phyloP scores from a whole-genome alignment of 1,139 yeast genomes.

The Taphrina populina region DNA sequence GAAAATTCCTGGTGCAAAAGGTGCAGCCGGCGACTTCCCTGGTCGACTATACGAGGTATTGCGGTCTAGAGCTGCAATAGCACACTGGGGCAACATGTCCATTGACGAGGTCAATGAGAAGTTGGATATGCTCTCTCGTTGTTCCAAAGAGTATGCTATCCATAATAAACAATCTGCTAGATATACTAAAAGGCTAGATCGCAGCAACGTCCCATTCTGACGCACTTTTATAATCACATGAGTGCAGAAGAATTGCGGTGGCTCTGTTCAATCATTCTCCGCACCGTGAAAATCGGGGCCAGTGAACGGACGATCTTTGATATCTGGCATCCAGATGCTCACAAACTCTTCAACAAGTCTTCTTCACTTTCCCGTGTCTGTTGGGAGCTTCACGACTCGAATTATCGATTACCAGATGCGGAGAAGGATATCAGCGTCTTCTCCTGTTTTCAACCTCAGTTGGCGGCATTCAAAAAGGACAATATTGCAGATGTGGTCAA shows the following conservation, averaged over 20 bases:
- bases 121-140: constrained; percentile 54
- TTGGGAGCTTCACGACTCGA: constrained; percentile 57
- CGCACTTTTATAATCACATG: constrained; percentile 56
- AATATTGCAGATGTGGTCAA: constrained; percentile 35
- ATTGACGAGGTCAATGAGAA: constrained; percentile 59
- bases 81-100: constrained; percentile 48
- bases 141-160: constrained; percentile 34
- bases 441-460: constrained; percentile 56
- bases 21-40: constrained; percentile 49
- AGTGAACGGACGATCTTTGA: constrained; percentile 62
- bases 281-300: constrained; percentile 55
- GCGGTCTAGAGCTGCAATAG: constrained; percentile 48
- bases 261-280: constrained; percentile 65
- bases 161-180: not conserved
- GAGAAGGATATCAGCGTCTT: constrained; percentile 46
- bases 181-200: constrained; percentile 37
- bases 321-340: constrained; percentile 83
- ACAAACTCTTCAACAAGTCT: constrained; percentile 63
- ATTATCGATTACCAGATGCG: constrained; percentile 48
- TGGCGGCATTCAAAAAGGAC: constrained; percentile 56
- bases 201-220: constrained; percentile 49
- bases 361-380: constrained; percentile 64
- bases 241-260: constrained; percentile 66
- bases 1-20: constrained; percentile 46
- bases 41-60: constrained; percentile 47